Evolutionary conservation across 768 basidiomycete species (phyloP).

Genomic region (Lentinula detonsa): DNA sequence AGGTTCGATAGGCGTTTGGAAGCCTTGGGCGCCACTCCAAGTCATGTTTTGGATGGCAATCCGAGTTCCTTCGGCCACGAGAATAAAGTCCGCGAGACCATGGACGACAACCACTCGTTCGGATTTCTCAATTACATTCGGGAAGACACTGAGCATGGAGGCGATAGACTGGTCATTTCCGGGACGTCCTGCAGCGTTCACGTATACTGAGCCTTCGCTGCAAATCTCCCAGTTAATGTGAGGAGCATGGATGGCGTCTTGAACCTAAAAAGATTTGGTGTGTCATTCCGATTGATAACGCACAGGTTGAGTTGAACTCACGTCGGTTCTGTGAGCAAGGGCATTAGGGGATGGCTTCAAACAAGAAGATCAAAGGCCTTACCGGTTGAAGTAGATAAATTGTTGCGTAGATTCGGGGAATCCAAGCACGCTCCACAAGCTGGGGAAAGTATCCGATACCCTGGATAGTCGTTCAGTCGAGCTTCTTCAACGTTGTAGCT

Average conservation of each 20-base stretch:
- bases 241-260: conserved; percentile 60
- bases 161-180: conserved; percentile 51
- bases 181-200: conserved; percentile 29
- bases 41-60: conserved; percentile 50
- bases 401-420: conserved; percentile 59
- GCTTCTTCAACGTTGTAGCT: neutral
- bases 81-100: conserved; percentile 48
- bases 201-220: conserved; percentile 45
- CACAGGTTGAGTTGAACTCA: conserved; percentile 11
- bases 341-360: neutral
- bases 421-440: conserved; percentile 55
- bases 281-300: neutral
- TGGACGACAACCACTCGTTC: conserved; percentile 60
- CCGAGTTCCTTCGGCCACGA: conserved; percentile 40
- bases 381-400: conserved; percentile 52
- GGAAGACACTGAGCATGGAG: conserved; percentile 55
- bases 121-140: conserved; percentile 67
- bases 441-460: conserved; percentile 49
- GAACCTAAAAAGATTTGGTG: conserved; percentile 21
- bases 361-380: conserved; percentile 4
- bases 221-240: conserved; percentile 55
- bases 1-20: conserved; percentile 53
- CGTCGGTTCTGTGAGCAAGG: conserved; percentile 25
- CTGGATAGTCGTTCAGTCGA: conserved; percentile 12
- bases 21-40: conserved; percentile 61